These are phyloP conservation scores for Trametes sanguinea DNA, from an alignment of 768 basidiomycete genomes.

Conservation along the genomic window DNA sequence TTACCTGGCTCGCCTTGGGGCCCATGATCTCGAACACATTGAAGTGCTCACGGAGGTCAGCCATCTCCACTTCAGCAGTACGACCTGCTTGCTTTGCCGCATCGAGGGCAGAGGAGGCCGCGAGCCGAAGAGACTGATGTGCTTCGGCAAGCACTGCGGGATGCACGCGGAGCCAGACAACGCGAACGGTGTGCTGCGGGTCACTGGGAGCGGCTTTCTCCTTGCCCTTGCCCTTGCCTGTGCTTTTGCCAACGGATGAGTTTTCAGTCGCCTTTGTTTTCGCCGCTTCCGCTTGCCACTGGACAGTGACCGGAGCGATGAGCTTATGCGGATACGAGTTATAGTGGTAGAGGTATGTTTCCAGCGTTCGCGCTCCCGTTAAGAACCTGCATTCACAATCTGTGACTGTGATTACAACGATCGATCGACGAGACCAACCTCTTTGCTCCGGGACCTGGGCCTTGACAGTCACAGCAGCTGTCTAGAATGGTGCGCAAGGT, in stretches of 20 bases:
- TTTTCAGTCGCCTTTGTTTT: neutral
- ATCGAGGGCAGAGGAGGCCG: constrained; percentile 54
- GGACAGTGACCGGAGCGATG: constrained; percentile 67
- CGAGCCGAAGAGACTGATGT: constrained; percentile 50
- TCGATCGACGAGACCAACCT: constrained; percentile 43
- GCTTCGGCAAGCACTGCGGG: constrained; percentile 68
- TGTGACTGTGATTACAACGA: neutral
- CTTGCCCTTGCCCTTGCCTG: constrained; percentile 34
- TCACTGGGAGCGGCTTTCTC: neutral
- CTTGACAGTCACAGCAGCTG: constrained; percentile 65
- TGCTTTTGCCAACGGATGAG: constrained; percentile 26
- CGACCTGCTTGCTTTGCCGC: constrained; percentile 26
- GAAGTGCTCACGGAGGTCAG: constrained; percentile 68
- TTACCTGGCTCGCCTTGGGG: constrained; percentile 48
- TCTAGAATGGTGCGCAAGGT: constrained; percentile 55
- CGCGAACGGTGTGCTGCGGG: constrained; percentile 34
- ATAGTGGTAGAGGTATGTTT: constrained; percentile 67
- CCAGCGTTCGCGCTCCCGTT: constrained; percentile 63
- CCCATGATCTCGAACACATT: constrained; percentile 91
- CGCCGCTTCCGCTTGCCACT: constrained; percentile 56
- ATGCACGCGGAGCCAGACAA: constrained; percentile 79
- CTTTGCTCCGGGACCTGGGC: constrained; percentile 56
- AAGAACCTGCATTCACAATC: constrained; percentile 49
- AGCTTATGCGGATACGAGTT: constrained; percentile 67
- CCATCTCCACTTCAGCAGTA: constrained; percentile 56